Conservation (phyloP, 805 yeast species). For the Starmerella apis region DNA sequence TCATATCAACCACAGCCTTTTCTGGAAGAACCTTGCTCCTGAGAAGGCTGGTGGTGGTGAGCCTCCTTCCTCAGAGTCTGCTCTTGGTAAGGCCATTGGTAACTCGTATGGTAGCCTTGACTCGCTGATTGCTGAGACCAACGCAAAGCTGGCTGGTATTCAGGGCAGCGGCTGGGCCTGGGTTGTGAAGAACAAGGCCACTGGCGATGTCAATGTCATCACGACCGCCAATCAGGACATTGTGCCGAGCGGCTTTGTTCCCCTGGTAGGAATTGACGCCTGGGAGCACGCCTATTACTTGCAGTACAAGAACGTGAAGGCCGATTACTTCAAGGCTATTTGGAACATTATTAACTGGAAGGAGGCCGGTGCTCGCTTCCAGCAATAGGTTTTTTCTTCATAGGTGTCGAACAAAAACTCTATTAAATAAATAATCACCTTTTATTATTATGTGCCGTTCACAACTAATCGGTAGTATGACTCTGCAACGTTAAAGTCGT, state of each 20-base stretch:
- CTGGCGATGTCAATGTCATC: constrained; percentile 63
- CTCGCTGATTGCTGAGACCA: constrained; percentile 50
- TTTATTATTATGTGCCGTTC: too few species aligned
- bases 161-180: constrained; percentile 97
- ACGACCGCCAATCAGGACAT: constrained; percentile 84
- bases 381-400: too few species aligned
- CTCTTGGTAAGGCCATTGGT: constrained; percentile 48
- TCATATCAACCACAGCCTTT: constrained; percentile 69
- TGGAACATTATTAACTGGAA: constrained; percentile 94
- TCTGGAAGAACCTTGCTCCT: constrained; percentile 85
- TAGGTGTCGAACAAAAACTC: background rate
- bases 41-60: constrained; percentile 65
- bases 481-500: too few species aligned
- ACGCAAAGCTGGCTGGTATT: constrained; percentile 66
- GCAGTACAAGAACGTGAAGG: constrained; percentile 87
- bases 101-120: constrained; percentile 66
- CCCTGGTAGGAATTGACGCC: constrained; percentile 82
- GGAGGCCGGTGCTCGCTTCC: constrained; percentile 63
- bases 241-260: constrained; percentile 55
- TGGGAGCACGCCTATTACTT: constrained; percentile 96
- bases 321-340: constrained; percentile 81
- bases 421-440: too few species aligned
- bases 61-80: constrained; percentile 43
- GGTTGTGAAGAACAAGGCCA: constrained; percentile 64
- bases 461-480: too few species aligned